These are phyloP conservation scores for Grifola frondosa DNA, from an alignment of 1,284 basidiomycete genomes.

Conservation along the genomic window DNA sequence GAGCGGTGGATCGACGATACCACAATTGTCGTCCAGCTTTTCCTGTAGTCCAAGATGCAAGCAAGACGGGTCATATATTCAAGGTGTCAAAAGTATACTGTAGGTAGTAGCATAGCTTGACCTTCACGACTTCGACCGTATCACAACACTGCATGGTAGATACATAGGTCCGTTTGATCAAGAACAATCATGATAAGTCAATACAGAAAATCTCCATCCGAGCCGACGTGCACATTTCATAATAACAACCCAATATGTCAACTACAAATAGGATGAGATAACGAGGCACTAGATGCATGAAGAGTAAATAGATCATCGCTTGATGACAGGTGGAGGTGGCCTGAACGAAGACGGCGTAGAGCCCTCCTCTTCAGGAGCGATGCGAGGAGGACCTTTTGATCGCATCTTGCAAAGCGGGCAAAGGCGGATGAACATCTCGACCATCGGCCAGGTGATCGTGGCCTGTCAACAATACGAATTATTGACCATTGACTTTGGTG, in stretches of 20 bases:
- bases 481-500: too few relatives aligned
- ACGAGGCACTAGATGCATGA: neutral
- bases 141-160: too few relatives aligned
- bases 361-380: constrained; percentile 24
- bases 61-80: too few relatives aligned
- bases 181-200: too few relatives aligned
- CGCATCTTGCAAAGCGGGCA: constrained; percentile 60
- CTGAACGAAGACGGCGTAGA: constrained; percentile 17
- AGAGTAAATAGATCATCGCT: constrained; percentile 16
- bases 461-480: constrained; percentile 40
- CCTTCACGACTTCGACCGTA: too few relatives aligned
- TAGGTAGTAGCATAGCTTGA: too few relatives aligned
- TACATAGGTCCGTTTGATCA: too few relatives aligned
- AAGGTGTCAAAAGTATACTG: too few relatives aligned
- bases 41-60: constrained; percentile 14
- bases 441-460: constrained; percentile 71
- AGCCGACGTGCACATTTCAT: too few relatives aligned
- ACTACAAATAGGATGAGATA: neutral
- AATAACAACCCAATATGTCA: constrained; percentile 4
- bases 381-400: constrained; percentile 24
- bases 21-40: constrained; percentile 53
- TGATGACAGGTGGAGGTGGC: constrained; percentile 12
- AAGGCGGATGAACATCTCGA: constrained; percentile 60
- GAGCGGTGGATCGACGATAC: constrained; percentile 71
- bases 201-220: too few relatives aligned